Evolutionary conservation across 495 filamentous ascomycete species (phyloP), one percentile per base, ranked within the genome.

Genomic region (Neurospora sp.): DNA sequence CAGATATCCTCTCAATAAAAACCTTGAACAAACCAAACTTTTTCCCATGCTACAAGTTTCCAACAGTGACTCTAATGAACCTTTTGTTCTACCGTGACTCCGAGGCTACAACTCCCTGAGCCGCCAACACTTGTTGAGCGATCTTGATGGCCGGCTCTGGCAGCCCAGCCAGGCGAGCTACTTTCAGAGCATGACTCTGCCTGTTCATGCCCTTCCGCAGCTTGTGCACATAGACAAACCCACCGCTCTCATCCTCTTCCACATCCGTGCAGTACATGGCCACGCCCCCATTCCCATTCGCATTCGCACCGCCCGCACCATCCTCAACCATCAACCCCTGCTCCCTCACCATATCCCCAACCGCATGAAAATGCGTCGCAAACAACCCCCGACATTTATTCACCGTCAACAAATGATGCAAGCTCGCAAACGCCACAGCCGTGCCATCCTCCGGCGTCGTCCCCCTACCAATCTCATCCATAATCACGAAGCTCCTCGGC

Each of bases 381-480:
- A 99, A 99, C 41, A 99, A 86, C 3, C 90, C 89, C 4, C 96
- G 90, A 76, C 91, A 93, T 76, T 85, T 85, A 79, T 95, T 97
- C 4, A 89, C 85, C 71, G 89, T 83, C 73, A 93, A 89, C 41
- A 99, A 82, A 81, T 97, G 93, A 76, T 95, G 87, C 42, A 99
- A 83, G 77, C 90, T 92, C 1, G 96, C 96, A 79, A 93, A 98
- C 8, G 93, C 94, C 12, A 99, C 89, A 3, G 96, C 96, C 11
- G 90, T 86, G 4, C 96, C 96, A 78, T 98, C 96, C 74, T 92
- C 90, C 1, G 96, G 94, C 3, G 94, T 96, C 10, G 96, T 99
- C 3, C 96, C 96, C 27, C 96, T 88, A 0, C 96, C 96, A 23
- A 99, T 90, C 83, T 99, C 96, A 79, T 99, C 96, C 95, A 99